These are phyloP conservation scores for Fusarium musae DNA, from an alignment of 2,329 filamentous ascomycete species.

Conservation along the genomic window DNA sequence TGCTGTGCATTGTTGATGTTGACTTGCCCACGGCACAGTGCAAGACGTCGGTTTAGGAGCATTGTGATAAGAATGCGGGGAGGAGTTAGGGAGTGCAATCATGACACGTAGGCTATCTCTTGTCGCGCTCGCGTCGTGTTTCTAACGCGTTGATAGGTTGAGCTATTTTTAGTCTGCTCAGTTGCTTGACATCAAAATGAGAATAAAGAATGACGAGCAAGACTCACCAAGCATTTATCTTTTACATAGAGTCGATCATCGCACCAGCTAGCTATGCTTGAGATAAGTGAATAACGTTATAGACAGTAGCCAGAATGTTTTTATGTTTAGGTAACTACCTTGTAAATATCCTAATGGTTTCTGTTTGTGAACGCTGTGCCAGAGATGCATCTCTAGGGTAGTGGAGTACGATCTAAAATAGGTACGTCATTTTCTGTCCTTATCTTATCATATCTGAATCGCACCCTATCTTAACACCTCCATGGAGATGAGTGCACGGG, in stretches of 20 bases:
- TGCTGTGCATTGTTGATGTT: not conserved
- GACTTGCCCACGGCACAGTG: accelerated
- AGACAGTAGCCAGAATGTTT: accelerated
- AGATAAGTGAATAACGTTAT: accelerated
- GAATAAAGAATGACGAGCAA: accelerated
- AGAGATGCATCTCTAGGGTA: not conserved
- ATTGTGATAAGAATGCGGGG: not conserved
- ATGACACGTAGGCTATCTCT: not conserved
- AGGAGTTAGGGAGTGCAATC: too few species aligned
- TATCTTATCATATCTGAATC: not conserved
- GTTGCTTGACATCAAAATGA: accelerated
- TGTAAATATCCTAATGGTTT: too few species aligned
- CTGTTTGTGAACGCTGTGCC: not conserved
- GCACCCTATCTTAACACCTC: not conserved
- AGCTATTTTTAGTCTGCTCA: not conserved
- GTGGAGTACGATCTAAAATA: too few species aligned
- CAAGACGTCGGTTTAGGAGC: not conserved
- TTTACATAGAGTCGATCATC: accelerated
- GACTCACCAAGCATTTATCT: accelerated
- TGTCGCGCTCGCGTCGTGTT: not conserved
- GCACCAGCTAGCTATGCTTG: accelerated
- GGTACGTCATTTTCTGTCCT: not conserved
- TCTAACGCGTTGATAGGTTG: accelerated
- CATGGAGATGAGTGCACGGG: not conserved
- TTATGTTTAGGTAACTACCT: not conserved